Conservation (phyloP, 805 yeast genomes). For the Saturnispora dispora region DNA sequence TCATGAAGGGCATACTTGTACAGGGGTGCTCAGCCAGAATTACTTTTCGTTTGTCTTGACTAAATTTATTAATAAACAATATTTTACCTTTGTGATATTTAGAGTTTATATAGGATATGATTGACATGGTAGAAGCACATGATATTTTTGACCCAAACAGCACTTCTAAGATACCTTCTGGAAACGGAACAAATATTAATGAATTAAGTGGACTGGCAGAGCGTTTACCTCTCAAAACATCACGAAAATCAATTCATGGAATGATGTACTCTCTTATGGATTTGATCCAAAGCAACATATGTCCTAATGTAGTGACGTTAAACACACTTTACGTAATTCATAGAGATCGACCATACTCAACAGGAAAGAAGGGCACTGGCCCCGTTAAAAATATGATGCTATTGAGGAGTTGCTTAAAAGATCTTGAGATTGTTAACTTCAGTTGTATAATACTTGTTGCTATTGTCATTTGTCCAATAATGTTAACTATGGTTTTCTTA, state of each 20-base stretch:
- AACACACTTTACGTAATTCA: not conserved
- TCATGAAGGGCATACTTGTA: not conserved
- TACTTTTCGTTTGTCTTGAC: not conserved
- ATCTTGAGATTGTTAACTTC: not conserved
- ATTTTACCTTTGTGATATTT: not conserved
- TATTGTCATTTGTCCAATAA: constrained; percentile 1
- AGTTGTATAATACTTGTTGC: not conserved
- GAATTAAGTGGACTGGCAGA: not conserved
- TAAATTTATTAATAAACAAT: not conserved
- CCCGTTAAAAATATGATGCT: not conserved
- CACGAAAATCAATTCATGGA: not conserved
- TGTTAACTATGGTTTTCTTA: constrained; percentile 3
- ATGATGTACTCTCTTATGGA: not conserved
- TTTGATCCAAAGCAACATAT: not conserved
- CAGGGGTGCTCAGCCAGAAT: not conserved
- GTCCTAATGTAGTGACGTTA: not conserved
- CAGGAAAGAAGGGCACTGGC: not conserved
- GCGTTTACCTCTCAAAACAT: not conserved
- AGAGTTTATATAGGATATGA: no score
- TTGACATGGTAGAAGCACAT: not conserved
- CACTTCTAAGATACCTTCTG: not conserved
- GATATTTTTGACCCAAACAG: not conserved
- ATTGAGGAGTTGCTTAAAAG: no score
- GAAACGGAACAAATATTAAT: not conserved
- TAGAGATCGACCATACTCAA: not conserved